Evolutionary conservation across 495 filamentous ascomycete genomes (phyloP), one percentile per base, ranked within the genome.

Genomic region (Aspergillus sparsus): DNA sequence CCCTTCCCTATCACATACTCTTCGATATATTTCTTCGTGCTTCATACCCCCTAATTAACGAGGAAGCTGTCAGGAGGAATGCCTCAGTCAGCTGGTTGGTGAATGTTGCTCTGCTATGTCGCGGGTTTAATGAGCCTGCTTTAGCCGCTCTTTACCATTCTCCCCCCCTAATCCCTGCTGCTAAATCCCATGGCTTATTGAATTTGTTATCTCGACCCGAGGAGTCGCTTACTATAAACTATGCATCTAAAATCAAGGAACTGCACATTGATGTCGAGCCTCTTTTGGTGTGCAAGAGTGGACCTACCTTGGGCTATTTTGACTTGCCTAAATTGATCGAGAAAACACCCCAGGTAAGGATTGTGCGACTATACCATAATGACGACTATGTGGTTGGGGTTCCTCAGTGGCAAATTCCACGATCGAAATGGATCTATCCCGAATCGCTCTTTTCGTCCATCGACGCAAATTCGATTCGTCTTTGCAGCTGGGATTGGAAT

Each of bases 401-500:
- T 27, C 70, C 70, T 10, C 53, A 50, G 5, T 70, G 67, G 70
- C 53, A 68, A 13, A 67, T 72, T 13, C 39, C 16, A 2, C 58
- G 53, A 3, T 71, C 72, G 11, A 88, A 84, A 64, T 92, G 86
- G 85, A 72, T 64, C 12, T 91, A 91, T 65, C 82, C 87, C 34
- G 68, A 80, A 5, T 59, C 70, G 1, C 64, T 95, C 0, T 86
- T 93, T 58, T 63, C 80, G 0, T 76, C 82, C 1, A 74, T 91
- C 34, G 69, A 74, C 7, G 55, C 74, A 18, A 73, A 67, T 37
- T 73, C 76, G 7, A 71, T 80, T 10, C 68, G 68, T 37, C 82
- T 96, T 33, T 77, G 74, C 34, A 85, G 80, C 54, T 97, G 89
- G 89, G 85, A 85, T 35, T 96, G 92, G 91, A 93, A 89, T 63